Base-by-base conservation (phyloP, 352 stramenopile genomes). In the Blastocystis sp. region DNA sequence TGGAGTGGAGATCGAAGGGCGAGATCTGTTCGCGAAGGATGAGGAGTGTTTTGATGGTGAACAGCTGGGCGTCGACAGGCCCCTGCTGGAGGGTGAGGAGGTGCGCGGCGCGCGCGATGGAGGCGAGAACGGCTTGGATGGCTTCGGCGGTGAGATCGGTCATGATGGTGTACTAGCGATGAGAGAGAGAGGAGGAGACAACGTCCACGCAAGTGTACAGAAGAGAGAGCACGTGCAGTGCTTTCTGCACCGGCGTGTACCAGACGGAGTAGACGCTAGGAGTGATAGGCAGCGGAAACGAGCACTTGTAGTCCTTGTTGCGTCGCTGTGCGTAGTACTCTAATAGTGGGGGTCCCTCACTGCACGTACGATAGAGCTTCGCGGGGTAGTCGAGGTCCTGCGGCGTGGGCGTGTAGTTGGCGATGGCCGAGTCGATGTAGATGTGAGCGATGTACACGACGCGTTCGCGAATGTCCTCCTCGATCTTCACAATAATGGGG, bases 21-120 rank as follows among this genome's bases (percentile, higher is more conserved):
- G 71, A 62, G 41, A 81, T 62, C 71, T 81, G 71, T 19, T 81
- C 71, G 59, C 71, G 71, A 2, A 81, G 71, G 41, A 81, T 81
- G 23, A 81, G 71, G 17, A 81, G 59, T 23, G 71, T 81, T 41
- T 81, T 81, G 43, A 81, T 67, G 2, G 4, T n/a, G 40, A 81
- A 81, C 17, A 81, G 40, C 52, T 62, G 10, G 19, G 19, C 17
- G 52, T 81, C 71, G 28, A 81, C 7, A 14, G 40, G 28, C 11
- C 45, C 65, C 64, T 74, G 41, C 17, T 43, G 11, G 4, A n/a
- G 11, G 28, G 23, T 1, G 41, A 81, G 62, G 3, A 40, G 14
- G 4, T 7, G 10, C 1, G 71, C 41, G 28, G 71, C 71, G 9
- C 41, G 40, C 2, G 5, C 5, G 23, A 81, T 81, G 59, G 71